phyloP scores from a whole-genome alignment of 331 rosid genomes.

The Arachis monticola region DNA sequence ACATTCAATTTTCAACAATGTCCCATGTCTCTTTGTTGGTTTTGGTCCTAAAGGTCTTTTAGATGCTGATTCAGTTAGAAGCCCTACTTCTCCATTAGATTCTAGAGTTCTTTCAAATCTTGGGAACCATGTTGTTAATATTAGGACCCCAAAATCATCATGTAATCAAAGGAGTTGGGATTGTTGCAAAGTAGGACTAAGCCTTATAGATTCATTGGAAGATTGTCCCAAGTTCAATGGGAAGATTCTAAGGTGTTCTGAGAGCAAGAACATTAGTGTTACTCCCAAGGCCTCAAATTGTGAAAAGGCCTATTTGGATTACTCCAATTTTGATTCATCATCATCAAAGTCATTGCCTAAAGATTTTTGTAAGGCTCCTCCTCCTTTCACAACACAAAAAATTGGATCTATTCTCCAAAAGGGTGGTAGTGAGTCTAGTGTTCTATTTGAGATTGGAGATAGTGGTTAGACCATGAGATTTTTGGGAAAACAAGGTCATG shows the following conservation, averaged over 20 bases:
- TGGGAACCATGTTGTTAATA: conserved; percentile 44
- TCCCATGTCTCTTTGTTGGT: conserved; percentile 79
- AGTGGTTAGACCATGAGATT: conserved; percentile 46
- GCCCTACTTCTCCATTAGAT: conserved; percentile 94
- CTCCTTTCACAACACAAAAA: conserved; percentile 5
- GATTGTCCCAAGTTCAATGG: conserved; percentile 61
- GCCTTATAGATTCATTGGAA: conserved; percentile 76
- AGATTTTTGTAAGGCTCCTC: conserved; percentile 54
- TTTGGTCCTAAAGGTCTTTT: conserved; percentile 59
- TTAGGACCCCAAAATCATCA: conserved; percentile 54
- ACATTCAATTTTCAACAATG: conserved; percentile 66
- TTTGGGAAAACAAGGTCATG: conserved; percentile 59
- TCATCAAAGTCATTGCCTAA: conserved; percentile 72
- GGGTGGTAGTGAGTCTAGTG: conserved; percentile 59
- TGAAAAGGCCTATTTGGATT: conserved; percentile 35
- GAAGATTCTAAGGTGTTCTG: conserved; percentile 58
- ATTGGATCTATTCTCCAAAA: conserved; percentile 44
- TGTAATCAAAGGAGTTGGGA: conserved; percentile 71
- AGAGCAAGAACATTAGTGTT: conserved; percentile 64
- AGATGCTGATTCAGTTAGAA: conserved; percentile 79
- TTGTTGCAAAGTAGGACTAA: conserved; percentile 74
- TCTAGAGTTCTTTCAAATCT: conserved; percentile 63
- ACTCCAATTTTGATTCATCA: conserved; percentile 45
- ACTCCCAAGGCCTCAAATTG: conserved; percentile 59
- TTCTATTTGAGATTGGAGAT: conserved; percentile 86